These are phyloP conservation scores for Penicillium capsulatum DNA, from an alignment of 2,329 filamentous ascomycete species.

Conservation along the genomic window DNA sequence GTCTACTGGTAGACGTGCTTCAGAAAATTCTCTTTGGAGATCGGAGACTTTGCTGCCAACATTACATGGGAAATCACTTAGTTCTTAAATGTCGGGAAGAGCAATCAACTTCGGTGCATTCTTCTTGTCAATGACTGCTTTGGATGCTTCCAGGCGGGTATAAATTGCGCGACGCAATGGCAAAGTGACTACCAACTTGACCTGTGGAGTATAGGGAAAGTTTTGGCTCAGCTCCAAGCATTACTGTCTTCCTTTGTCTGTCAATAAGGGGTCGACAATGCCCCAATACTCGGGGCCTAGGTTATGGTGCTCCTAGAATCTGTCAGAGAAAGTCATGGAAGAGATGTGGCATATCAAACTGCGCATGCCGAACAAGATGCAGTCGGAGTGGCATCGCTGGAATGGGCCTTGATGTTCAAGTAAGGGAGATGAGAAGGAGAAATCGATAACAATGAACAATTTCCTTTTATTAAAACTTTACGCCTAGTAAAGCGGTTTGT, in stretches of 20 bases:
- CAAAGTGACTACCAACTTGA: constrained; percentile 67
- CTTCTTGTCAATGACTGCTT: constrained; percentile 39
- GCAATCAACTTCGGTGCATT: constrained; percentile 57
- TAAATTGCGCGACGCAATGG: constrained; percentile 71
- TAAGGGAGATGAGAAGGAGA: no score
- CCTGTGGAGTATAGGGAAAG: constrained; percentile 58
- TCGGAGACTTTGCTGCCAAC: constrained; percentile 55
- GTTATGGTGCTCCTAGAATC: constrained; percentile 66
- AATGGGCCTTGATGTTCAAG: no score
- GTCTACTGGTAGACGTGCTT: constrained; percentile 53
- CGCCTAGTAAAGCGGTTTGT: no score
- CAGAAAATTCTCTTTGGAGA: constrained; percentile 56
- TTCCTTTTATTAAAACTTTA: no score
- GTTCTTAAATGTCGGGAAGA: constrained; percentile 70
- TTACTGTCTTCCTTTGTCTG: constrained; percentile 64
- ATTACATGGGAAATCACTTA: constrained; percentile 66
- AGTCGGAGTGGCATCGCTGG: constrained; percentile 6
- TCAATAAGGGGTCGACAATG: constrained; percentile 68
- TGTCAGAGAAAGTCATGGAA: background rate
- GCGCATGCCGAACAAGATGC: constrained; percentile 8
- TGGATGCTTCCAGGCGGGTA: constrained; percentile 65
- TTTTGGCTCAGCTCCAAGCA: constrained; percentile 55
- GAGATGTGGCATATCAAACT: no score
- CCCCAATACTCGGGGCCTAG: constrained; percentile 60
- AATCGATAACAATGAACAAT: no score